Percentiles rank a stretch among this genome's conserved stretches.
phyloP scores from a whole-genome alignment of 1,139 yeast species.

The Yamadazyma diospyri region DNA sequence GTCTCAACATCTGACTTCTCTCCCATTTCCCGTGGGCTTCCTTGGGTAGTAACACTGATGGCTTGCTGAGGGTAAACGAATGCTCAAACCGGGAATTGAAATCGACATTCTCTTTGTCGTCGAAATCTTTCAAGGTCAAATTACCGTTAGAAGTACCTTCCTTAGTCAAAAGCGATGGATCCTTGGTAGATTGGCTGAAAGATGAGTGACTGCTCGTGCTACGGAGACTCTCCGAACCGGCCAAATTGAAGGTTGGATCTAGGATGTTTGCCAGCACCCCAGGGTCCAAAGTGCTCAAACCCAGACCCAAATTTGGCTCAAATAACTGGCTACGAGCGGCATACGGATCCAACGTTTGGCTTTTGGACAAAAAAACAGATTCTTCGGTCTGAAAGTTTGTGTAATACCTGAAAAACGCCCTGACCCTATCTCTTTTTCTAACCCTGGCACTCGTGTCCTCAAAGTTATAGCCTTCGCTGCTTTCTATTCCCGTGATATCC shows the following conservation, averaged over 20 bases:
- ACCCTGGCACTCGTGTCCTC: background rate
- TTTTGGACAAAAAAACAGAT: background rate
- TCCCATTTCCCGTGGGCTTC: slow-evolving; percentile 20
- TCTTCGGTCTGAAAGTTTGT: no score
- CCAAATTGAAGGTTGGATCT: no score
- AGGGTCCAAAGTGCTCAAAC: no score
- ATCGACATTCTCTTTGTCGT: background rate
- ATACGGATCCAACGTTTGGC: slow-evolving; percentile 2
- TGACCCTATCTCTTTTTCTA: slow-evolving; percentile 8
- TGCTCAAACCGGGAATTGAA: slow-evolving; percentile 11
- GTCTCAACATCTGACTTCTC: slow-evolving; percentile 20
- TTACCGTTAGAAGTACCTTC: background rate
- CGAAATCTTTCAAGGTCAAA: background rate
- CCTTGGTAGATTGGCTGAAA: no score
- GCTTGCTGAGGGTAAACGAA: slow-evolving; percentile 11
- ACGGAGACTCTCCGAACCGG: no score
- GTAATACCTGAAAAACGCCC: slow-evolving; percentile 4
- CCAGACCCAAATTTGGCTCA: no score
- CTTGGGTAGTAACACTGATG: slow-evolving; percentile 14
- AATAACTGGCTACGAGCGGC: background rate
- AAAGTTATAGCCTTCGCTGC: no score
- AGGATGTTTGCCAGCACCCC: no score
- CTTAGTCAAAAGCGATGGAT: no score
- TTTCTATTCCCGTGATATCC: no score
- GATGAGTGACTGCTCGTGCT: no score